phyloP scores from a whole-genome alignment of 208 protist species.

The Leishmania major region DNA sequence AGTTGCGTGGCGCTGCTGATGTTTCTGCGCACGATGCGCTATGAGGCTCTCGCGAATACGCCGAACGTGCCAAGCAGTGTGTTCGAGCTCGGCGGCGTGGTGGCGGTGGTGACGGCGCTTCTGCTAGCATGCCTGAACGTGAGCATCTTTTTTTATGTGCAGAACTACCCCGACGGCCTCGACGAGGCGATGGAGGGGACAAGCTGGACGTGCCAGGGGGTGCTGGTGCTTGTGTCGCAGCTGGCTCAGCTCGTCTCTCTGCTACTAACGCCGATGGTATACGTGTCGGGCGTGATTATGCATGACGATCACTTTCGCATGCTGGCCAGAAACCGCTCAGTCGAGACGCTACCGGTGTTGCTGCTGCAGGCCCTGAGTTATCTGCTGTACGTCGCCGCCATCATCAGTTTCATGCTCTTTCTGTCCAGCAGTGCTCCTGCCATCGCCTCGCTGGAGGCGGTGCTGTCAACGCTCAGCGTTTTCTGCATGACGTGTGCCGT shows the following conservation, averaged over 20 bases:
- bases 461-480: conserved; percentile 43
- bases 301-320: conserved; percentile 53
- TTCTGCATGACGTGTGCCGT: conserved; percentile 47
- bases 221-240: conserved; percentile 38
- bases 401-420: conserved; percentile 49
- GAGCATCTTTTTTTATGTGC: conserved; percentile 32
- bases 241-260: conserved; percentile 47
- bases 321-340: conserved; percentile 28
- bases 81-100: conserved; percentile 42
- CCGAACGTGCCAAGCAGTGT: conserved; percentile 29
- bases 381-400: conserved; percentile 50
- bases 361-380: conserved; percentile 60
- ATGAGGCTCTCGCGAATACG: conserved; percentile 4
- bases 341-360: conserved; percentile 38
- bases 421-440: conserved; percentile 32
- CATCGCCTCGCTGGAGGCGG: conserved; percentile 29
- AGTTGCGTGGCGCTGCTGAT: conserved; percentile 43
- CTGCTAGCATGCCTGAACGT: conserved; percentile 28
- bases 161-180: conserved; percentile 27
- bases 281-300: conserved; percentile 46
- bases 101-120: conserved; percentile 31
- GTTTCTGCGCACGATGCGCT: conserved; percentile 57
- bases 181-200: conserved; percentile 30
- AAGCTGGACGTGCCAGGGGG: conserved; percentile 30
- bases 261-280: conserved; percentile 40